phyloP scores from a whole-genome alignment of 129 eudicot species.

The Silybum marianum region DNA sequence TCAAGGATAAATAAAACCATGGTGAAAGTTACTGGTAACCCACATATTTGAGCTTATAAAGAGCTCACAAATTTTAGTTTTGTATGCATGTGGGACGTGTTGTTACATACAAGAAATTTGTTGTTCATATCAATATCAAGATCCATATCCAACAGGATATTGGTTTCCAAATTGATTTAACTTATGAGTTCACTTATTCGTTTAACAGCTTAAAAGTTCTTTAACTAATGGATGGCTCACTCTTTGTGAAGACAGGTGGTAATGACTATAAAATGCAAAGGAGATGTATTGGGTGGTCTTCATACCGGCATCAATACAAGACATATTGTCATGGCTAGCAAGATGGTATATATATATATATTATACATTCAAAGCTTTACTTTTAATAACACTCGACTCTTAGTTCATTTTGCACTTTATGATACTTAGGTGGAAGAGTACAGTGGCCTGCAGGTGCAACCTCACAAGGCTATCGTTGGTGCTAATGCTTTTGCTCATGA shows the following conservation, averaged over 20 bases:
- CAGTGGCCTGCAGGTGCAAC: conserved; percentile 79
- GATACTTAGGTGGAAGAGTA: conserved; percentile 78
- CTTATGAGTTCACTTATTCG: not conserved
- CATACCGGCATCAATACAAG: conserved; percentile 80
- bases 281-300: conserved; percentile 66
- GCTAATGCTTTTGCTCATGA: conserved; percentile 99
- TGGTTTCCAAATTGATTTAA: not conserved
- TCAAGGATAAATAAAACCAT: no score
- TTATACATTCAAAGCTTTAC: no score
- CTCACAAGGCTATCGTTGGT: conserved; percentile 97
- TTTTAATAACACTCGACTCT: not conserved
- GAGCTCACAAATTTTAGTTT: no score
- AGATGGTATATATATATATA: conserved; percentile 58
- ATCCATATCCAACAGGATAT: not conserved
- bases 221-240: not conserved
- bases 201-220: not conserved
- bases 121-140: no score
- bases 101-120: no score
- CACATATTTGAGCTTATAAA: no score
- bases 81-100: no score
- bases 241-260: conserved; percentile 60
- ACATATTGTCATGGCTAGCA: conserved; percentile 82
- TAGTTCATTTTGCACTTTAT: not conserved
- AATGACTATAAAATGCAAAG: conserved; percentile 88
- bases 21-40: no score